Evolutionary conservation across 1,284 basidiomycete genomes (phyloP).

Genomic region (Irpex lacteus): DNA sequence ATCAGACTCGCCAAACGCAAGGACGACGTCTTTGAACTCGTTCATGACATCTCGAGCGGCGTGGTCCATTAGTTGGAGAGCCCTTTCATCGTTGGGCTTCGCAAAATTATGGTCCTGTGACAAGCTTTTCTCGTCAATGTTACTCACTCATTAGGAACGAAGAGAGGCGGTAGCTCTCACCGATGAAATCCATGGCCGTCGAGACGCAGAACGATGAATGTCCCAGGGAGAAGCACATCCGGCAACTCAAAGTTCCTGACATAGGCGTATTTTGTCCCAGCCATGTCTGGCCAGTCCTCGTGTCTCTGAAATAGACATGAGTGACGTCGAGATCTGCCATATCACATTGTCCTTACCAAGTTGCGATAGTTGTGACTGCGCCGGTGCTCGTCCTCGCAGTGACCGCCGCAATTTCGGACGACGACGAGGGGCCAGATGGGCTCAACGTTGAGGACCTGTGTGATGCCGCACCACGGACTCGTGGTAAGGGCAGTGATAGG

Average conservation of each 20-base stretch:
- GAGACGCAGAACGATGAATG: conserved; percentile 84
- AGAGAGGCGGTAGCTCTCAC: conserved; percentile 40
- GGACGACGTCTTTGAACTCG: conserved; percentile 76
- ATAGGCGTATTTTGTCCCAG: conserved; percentile 89
- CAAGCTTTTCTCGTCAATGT: conserved; percentile 53
- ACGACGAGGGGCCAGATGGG: neutral
- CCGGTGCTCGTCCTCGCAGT: neutral
- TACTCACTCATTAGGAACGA: neutral
- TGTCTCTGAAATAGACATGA: neutral
- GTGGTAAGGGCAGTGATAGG: conserved; percentile 6
- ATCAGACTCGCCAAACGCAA: conserved; percentile 96
- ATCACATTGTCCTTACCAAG: neutral
- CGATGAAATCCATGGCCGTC: conserved; percentile 96
- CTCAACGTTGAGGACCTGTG: neutral
- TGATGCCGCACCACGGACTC: conserved; percentile 2
- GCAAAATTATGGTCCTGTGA: conserved; percentile 79
- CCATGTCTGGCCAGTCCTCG: conserved; percentile 58
- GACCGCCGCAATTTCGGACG: neutral
- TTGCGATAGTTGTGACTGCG: neutral
- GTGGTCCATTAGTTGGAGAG: conserved; percentile 90
- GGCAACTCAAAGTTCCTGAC: conserved; percentile 89
- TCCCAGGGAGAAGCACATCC: conserved; percentile 82
- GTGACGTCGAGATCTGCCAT: neutral
- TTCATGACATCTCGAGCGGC: conserved; percentile 84
- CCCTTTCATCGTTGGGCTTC: conserved; percentile 91